Percentiles rank a stretch among this genome's conserved stretches.
These are phyloP conservation scores for Xylariaceae sp. DNA, from an alignment of 2,329 filamentous ascomycete genomes.

Conservation along the genomic window DNA sequence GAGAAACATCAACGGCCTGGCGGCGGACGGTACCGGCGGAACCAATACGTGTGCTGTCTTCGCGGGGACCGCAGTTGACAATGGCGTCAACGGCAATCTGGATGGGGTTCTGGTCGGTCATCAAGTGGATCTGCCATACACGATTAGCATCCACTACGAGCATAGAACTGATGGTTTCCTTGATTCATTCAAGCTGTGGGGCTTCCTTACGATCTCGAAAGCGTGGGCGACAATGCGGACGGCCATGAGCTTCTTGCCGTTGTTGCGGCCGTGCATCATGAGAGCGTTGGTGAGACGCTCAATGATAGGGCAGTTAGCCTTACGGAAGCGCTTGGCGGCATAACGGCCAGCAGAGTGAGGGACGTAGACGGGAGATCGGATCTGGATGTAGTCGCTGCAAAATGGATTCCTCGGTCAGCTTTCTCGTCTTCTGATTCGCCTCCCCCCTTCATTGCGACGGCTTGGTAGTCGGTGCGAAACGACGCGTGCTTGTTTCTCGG, in stretches of 20 bases:
- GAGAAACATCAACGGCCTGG: constrained; percentile 99
- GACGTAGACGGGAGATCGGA: constrained; percentile 97
- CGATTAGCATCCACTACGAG: constrained; percentile 9
- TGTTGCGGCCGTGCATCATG: constrained; percentile 99
- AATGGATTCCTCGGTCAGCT: constrained; percentile 33
- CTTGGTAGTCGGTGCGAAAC: constrained; percentile 13
- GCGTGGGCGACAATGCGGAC: constrained; percentile 98
- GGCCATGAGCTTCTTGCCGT: constrained; percentile 99
- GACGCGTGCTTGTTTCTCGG: constrained; percentile 4
- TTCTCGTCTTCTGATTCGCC: constrained; percentile 18
- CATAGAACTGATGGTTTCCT: too few species aligned
- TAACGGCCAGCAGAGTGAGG: constrained; percentile 98
- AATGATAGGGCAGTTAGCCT: constrained; percentile 99
- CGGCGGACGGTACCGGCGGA: constrained; percentile 99
- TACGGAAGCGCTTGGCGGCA: constrained; percentile 99
- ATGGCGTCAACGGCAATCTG: constrained; percentile 99
- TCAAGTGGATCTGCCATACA: constrained; percentile 85
- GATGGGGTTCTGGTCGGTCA: constrained; percentile 99
- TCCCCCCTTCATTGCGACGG: constrained; percentile 10
- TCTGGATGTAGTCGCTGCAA: constrained; percentile 96
- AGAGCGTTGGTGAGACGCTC: constrained; percentile 99
- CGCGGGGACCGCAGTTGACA: constrained; percentile 99
- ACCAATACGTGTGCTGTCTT: constrained; percentile 99
- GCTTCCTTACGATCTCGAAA: constrained; percentile 91
- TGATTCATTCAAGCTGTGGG: constrained; percentile 5